A percentile compares a stretch with the other conserved stretches of the same genome.
Evolutionary conservation across 83 land plant species (phyloP).

Genomic region (Thuja plicata): DNA sequence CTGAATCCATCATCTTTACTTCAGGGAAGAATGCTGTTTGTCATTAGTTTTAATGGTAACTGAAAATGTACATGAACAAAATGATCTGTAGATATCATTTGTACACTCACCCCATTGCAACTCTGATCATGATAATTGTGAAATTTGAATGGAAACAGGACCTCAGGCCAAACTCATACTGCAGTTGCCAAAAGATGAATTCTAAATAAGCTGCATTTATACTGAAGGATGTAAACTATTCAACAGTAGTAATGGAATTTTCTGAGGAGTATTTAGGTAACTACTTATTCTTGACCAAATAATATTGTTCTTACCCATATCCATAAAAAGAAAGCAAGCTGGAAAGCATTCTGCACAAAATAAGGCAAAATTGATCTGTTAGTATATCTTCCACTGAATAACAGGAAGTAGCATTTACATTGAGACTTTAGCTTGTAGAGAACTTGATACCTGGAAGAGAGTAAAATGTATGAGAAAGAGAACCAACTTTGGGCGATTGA

Average conservation of each 20-base stretch:
- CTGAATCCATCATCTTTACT: neutral
- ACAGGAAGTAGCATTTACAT: neutral
- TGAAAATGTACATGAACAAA: neutral
- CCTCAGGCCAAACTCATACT: no score
- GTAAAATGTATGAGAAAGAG: constrained; percentile 58
- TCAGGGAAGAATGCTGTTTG: no score
- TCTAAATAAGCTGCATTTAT: neutral
- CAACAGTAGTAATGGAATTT: neutral
- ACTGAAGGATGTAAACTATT: neutral
- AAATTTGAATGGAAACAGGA: no score
- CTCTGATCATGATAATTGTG: no score
- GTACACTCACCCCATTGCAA: no score
- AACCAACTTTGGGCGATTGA: constrained; percentile 46
- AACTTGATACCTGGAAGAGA: constrained; percentile 13
- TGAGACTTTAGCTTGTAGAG: no score
- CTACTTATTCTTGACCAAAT: neutral
- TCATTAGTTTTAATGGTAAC: neutral
- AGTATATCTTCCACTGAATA: neutral
- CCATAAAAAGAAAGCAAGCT: constrained; percentile 43
- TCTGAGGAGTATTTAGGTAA: no score
- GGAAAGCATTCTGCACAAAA: constrained; percentile 57
- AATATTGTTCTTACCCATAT: no score
- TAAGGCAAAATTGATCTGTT: neutral
- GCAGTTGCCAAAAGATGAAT: neutral
- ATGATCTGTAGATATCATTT: neutral